Evolutionary conservation across 2,329 filamentous ascomycete genomes (phyloP), one percentile per base, ranked within the genome.

Genomic region (Aspergillus uvarum): DNA sequence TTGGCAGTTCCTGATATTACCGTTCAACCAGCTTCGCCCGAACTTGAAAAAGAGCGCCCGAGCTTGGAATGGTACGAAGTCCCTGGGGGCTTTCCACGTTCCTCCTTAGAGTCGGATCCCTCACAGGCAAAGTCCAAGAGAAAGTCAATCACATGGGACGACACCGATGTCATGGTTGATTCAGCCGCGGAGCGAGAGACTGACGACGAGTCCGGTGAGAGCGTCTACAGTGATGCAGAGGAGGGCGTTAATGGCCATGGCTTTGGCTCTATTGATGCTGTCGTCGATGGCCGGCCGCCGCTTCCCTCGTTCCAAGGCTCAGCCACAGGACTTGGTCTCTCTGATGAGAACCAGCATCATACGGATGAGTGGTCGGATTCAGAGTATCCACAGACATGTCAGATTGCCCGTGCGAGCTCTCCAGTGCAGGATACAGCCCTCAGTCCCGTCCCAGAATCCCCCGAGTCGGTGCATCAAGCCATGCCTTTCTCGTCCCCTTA

Each of bases 11-110:
- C 82, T 29, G 69, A 72, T 22, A 80, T 84, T 64, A 71, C 77
- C 24, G 67, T 83, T 47, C 76, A 79, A 56, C 76, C 79, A 59
- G 77, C 81, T 29, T 82, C 81, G 11, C 81, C 82, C 3, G 77
- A 73, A 6, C 31, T 76, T 21, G 77, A 79, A 44, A 73, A 75
- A 60, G 63, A 47, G 67, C 66, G 68, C 65, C 68, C 62, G 71
- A 75, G 77, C 60, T 68, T 72, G 59, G 70, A 78, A 61, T 74
- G 78, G 55, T 81, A 83, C 47, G 80, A 80, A 47, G 74, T 88
- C 16, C 87, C 88, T 8, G 87, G 87, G 7, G 82, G 80, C 0
- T 90, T 87, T 63, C 85, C 85, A 1, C 64, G 65, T 16, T 63
- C 70, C 5, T 65, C 64, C 10, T 65, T 72, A 22, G 69, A 73